These are phyloP conservation scores for Rhytidiadelphus loreus DNA, from an alignment of 225 moss, liverwort and hornwort genomes.

Conservation along the genomic window DNA sequence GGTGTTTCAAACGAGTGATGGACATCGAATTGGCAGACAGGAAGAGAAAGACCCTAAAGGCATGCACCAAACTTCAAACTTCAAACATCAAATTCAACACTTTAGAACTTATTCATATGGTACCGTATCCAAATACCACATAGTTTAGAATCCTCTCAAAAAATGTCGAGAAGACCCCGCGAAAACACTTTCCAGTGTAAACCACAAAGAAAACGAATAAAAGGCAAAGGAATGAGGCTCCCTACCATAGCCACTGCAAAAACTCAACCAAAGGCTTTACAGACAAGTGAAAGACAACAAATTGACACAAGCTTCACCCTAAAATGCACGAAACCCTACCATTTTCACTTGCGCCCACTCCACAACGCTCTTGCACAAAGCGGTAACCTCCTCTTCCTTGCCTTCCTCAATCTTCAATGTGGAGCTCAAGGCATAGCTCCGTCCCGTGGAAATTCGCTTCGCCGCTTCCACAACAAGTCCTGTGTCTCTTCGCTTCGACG, in stretches of 20 bases:
- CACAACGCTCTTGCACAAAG: slow-evolving; percentile 60
- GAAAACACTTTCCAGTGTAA: not conserved
- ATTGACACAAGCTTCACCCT: not conserved
- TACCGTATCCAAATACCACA: not conserved
- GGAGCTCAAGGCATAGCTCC: slow-evolving; percentile 88
- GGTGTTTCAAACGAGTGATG: not conserved
- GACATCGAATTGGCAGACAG: not conserved
- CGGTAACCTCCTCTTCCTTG: slow-evolving; percentile 60
- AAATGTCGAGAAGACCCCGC: not conserved
- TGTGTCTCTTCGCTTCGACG: not conserved
- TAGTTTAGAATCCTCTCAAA: not conserved
- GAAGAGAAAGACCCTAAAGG: not conserved
- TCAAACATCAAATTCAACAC: not conserved
- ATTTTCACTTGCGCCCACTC: slow-evolving; percentile 58
- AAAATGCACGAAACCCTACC: not conserved
- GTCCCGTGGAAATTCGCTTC: slow-evolving; percentile 55
- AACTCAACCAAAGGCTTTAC: not conserved
- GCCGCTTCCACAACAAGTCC: slow-evolving; percentile 71
- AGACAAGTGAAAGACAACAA: not conserved
- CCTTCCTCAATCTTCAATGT: slow-evolving; percentile 84
- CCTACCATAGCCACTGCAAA: not conserved
- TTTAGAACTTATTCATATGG: not conserved
- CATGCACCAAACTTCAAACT: not conserved
- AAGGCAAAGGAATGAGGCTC: not conserved
- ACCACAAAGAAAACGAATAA: not conserved